Conservation (phyloP, 2,329 filamentous ascomycete species). For the Acephala macrosclerotiorum region DNA sequence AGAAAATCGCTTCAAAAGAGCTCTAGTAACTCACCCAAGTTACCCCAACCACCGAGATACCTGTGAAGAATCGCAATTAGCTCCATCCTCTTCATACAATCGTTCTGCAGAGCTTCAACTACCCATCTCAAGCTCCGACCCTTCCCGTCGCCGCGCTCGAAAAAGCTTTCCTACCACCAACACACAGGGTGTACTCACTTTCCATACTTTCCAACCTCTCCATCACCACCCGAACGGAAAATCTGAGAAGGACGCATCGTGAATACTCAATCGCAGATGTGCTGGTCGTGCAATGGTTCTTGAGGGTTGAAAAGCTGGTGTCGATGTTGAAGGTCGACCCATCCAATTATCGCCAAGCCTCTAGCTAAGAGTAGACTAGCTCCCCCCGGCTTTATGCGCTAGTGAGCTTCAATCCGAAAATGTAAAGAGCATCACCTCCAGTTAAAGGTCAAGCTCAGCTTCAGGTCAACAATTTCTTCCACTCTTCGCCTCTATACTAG, state of each 20-base stretch:
- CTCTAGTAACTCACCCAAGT: constrained; percentile 43
- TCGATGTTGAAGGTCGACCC: constrained; percentile 31
- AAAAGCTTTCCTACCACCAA: constrained; percentile 24
- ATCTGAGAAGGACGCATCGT: constrained; percentile 46
- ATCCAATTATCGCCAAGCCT: constrained; percentile 22
- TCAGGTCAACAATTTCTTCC: background rate
- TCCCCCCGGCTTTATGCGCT: constrained; percentile 19
- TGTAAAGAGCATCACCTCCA: constrained; percentile 31
- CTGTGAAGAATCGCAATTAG: constrained; percentile 38
- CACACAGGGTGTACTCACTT: constrained; percentile 40
- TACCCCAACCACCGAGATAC: constrained; percentile 45
- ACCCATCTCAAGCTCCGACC: constrained; percentile 18
- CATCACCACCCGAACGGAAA: constrained; percentile 42
- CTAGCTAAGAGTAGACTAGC: constrained; percentile 21
- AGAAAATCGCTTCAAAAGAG: constrained; percentile 17
- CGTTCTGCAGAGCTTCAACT: constrained; percentile 18
- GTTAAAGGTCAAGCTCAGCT: constrained; percentile 16
- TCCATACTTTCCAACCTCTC: constrained; percentile 45
- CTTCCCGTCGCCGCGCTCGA: constrained; percentile 13
- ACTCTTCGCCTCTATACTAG: constrained; percentile 8
- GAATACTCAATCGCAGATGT: constrained; percentile 29
- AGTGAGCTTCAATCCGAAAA: constrained; percentile 40
- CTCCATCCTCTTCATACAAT: constrained; percentile 6
- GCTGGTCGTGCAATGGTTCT: constrained; percentile 35
- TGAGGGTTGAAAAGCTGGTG: constrained; percentile 22